Evolutionary conservation across 2,329 filamentous ascomycete species (phyloP).

Genomic region (Aureobasidium sp.): DNA sequence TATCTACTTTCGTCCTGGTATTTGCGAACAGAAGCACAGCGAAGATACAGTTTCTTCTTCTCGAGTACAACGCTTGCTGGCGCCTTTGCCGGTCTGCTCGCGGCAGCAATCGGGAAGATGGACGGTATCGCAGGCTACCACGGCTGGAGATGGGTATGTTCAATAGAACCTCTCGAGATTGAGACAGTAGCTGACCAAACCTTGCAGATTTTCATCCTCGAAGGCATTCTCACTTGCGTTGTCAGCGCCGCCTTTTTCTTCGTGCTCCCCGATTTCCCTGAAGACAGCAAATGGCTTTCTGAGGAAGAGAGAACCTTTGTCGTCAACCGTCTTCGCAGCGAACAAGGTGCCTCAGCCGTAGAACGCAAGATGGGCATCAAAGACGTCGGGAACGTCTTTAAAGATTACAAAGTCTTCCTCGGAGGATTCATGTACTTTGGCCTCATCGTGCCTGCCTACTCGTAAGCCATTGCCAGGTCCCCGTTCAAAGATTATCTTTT

Average conservation of each 20-base stretch:
- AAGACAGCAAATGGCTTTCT: constrained; percentile 39
- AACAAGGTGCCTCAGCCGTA: constrained; percentile 41
- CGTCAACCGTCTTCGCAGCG: constrained; percentile 39
- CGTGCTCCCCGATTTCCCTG: constrained; percentile 54
- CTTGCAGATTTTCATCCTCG: constrained; percentile 61
- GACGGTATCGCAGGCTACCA: constrained; percentile 58
- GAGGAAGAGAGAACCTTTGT: constrained; percentile 41
- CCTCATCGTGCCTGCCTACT: constrained; percentile 36
- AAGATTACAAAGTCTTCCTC: constrained; percentile 42
- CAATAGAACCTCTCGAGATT: too few species aligned
- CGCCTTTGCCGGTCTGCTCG: constrained; percentile 79
- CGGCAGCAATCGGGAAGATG: constrained; percentile 86
- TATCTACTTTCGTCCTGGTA: constrained; percentile 65
- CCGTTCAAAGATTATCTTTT: neutral
- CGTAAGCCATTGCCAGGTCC: neutral
- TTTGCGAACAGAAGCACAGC: constrained; percentile 76
- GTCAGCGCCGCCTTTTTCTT: constrained; percentile 37
- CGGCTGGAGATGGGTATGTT: constrained; percentile 61
- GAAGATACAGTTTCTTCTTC: constrained; percentile 92
- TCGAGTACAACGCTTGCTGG: constrained; percentile 70
- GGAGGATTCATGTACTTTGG: constrained; percentile 49
- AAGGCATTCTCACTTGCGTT: constrained; percentile 30
- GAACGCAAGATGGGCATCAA: constrained; percentile 37
- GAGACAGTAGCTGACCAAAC: neutral
- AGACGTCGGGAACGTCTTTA: constrained; percentile 42